These are phyloP conservation scores for Aspergillus sojae DNA, from an alignment of 2,329 filamentous ascomycete species.

Conservation along the genomic window DNA sequence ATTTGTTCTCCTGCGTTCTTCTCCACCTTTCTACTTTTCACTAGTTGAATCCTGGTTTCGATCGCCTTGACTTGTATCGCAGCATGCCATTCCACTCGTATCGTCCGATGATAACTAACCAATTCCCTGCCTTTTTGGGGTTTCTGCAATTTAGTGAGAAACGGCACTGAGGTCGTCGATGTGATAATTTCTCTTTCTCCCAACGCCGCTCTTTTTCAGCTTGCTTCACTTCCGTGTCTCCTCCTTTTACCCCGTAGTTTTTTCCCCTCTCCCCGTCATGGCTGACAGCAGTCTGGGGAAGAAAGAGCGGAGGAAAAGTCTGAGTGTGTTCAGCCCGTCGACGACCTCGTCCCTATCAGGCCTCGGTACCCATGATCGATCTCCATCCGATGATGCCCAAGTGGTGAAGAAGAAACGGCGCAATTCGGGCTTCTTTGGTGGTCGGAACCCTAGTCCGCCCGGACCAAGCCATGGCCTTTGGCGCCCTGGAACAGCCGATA, in stretches of 20 bases:
- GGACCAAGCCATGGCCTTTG: slow-evolving; percentile 24
- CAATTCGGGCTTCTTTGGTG: slow-evolving; percentile 44
- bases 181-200: slow-evolving; percentile 24
- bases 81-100: slow-evolving; percentile 19
- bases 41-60: slow-evolving; percentile 20
- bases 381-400: slow-evolving; percentile 41
- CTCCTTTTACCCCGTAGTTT: slow-evolving; percentile 6
- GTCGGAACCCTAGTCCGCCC: slow-evolving; percentile 31
- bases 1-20: slow-evolving; percentile 23
- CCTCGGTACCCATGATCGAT: slow-evolving; percentile 34
- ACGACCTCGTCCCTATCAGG: slow-evolving; percentile 25
- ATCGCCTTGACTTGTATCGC: slow-evolving; percentile 23
- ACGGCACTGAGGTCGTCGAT: slow-evolving; percentile 34
- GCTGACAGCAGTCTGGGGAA: slow-evolving; percentile 31
- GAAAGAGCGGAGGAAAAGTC: slow-evolving; percentile 41
- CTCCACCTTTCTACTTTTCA: slow-evolving; percentile 19
- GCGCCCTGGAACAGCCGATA: slow-evolving; percentile 33
- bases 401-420: slow-evolving; percentile 40
- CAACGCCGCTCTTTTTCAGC: slow-evolving; percentile 4
- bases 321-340: slow-evolving; percentile 36
- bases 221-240: slow-evolving; percentile 3
- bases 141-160: slow-evolving; percentile 26
- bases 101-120: slow-evolving; percentile 22
- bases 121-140: slow-evolving; percentile 8
- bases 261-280: slow-evolving; percentile 28